phyloP scores from a whole-genome alignment of 192 early-diverging fungal species.

The Coemansia sp. region DNA sequence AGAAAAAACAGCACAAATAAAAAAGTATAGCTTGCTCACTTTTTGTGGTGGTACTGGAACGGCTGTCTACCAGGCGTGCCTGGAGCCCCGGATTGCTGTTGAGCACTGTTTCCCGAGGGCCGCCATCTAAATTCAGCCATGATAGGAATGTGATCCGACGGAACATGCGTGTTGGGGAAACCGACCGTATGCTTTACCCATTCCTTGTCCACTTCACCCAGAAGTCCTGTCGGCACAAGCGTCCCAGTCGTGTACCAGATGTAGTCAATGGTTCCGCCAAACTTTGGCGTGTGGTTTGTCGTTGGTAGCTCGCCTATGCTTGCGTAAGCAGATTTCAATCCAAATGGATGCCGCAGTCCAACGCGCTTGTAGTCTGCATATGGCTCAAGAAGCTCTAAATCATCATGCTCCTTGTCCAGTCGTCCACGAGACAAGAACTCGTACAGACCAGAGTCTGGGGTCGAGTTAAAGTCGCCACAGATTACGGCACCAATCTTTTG shows the following conservation, averaged over 20 bases:
- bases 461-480: constrained; percentile 94
- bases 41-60: constrained; percentile 38
- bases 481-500: constrained; percentile 58
- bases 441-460: constrained; percentile 85
- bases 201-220: constrained; percentile 79
- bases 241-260: constrained; percentile 85
- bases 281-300: constrained; percentile 89
- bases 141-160: constrained; percentile 76
- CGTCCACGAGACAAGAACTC: constrained; percentile 81
- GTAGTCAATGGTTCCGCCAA: constrained; percentile 89
- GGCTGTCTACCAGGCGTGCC: constrained; percentile 23
- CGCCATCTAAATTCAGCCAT: constrained; percentile 72
- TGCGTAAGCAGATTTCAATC: constrained; percentile 80
- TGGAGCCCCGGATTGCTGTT: not conserved
- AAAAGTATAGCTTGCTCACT: constrained; percentile 17
- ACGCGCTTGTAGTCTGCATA: constrained; percentile 85
- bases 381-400: constrained; percentile 69
- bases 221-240: constrained; percentile 71
- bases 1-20: constrained; percentile 20
- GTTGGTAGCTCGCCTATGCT: constrained; percentile 74
- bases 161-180: constrained; percentile 89
- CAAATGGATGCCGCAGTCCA: constrained; percentile 77
- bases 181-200: constrained; percentile 79
- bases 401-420: constrained; percentile 78
- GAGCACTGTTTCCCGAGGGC: constrained; percentile 20